Evolutionary conservation across 331 rosid genomes (phyloP), one percentile per base, ranked within the genome.

Genomic region (Cydonia oblonga): DNA sequence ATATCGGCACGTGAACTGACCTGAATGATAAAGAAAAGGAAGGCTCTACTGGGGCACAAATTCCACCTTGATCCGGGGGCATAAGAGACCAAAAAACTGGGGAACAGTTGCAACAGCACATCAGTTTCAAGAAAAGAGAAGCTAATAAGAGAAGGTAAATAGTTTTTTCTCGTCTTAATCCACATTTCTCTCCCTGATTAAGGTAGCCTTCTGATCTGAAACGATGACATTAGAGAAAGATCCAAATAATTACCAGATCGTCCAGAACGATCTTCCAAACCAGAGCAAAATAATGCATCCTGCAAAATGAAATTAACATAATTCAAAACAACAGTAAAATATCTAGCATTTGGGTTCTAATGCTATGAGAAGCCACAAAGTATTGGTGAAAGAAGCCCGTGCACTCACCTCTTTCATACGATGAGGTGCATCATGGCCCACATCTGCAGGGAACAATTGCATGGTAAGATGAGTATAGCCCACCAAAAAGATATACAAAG

Each of bases 1-100:
- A 61, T 40, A 15, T 1, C 5, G 46, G 52, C 6, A 57, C 2
- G 6, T 54, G 56, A 82, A 80, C 83, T 69, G 29, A 90, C 97
- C 96, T 83, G 76, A 88, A 90, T 49, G 96, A 88, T 72, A 88
- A 63, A 46, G 97, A 87, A 75, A 90, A 76, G 23, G 92, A 90
- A 68, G 97, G 81, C 75, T 88, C 96, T 18, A 85, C 90, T 24
- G 90, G 78, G 82, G 86, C 81, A 64, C 81, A 82, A 59, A 80
- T 75, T 69, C 95, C 90, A 73, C 75, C 78, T 64, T 76, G 86
- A 71, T 81, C 96, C 18, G 97, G 90, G 71, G 96, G 64, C 76
- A 90, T 68, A 20, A 81, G 79, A 62, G 96, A 80, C 97, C 90
- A 88, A 71, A 87, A 85, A 35, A 87, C 97, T 90, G 84, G 28